Percentiles rank a stretch among this genome's conserved stretches.
Conservation (phyloP, 768 basidiomycete genomes). For the Leccinum sublutescens region DNA sequence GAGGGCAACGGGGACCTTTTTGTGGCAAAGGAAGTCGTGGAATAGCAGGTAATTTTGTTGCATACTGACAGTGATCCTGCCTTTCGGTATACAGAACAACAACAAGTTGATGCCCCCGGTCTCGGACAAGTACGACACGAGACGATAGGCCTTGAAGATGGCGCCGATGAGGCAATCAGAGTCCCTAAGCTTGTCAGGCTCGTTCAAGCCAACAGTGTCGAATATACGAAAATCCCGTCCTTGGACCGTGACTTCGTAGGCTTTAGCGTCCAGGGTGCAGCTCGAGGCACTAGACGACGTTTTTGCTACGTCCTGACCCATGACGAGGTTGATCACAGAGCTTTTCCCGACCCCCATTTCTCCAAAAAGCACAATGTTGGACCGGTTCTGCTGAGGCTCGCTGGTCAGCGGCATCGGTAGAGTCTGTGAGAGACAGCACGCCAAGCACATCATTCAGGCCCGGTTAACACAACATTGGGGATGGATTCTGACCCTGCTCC, state of each 20-base stretch:
- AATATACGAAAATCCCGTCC: conserved; percentile 28
- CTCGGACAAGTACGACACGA: conserved; percentile 32
- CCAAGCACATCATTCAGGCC: conserved; percentile 7
- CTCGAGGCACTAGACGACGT: conserved; percentile 32
- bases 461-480: not conserved
- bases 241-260: conserved; percentile 25
- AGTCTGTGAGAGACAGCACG: conserved; percentile 1
- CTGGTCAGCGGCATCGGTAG: conserved; percentile 5
- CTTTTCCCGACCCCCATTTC: conserved; percentile 39
- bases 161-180: conserved; percentile 27
- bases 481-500: conserved; percentile 14
- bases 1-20: conserved; percentile 31
- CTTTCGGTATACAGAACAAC: conserved; percentile 37
- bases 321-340: conserved; percentile 42
- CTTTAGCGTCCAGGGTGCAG: conserved; percentile 33
- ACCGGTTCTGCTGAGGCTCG: conserved; percentile 13
- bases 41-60: conserved; percentile 34
- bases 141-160: conserved; percentile 33
- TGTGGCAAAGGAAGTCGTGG: conserved; percentile 33
- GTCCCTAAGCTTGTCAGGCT: conserved; percentile 25
- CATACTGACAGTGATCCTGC: conserved; percentile 29
- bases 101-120: conserved; percentile 40
- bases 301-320: conserved; percentile 25
- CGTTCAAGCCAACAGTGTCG: conserved; percentile 36
- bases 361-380: conserved; percentile 30